Conservation (phyloP, 768 basidiomycete genomes). For the Paxillus rubicundulus region DNA sequence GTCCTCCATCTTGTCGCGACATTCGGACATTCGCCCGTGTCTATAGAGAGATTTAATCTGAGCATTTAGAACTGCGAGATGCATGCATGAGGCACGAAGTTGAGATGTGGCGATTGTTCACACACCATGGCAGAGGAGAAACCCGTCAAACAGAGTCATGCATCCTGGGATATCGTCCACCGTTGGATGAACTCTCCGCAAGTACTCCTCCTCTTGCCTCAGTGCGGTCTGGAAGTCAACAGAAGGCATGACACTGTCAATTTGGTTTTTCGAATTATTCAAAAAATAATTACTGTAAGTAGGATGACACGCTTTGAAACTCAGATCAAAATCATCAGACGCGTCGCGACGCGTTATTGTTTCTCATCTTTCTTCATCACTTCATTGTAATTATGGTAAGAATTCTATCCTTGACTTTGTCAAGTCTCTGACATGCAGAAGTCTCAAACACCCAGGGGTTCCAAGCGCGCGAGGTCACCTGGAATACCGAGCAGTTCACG, state of each 20-base stretch:
- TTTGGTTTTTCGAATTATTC: background rate
- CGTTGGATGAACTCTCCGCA: conserved; percentile 67
- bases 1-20: conserved; percentile 77
- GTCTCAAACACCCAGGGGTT: conserved; percentile 49
- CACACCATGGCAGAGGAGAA: conserved; percentile 67
- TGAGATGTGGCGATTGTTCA: conserved; percentile 1
- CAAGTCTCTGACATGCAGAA: conserved; percentile 9
- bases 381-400: conserved; percentile 39
- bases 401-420: background rate
- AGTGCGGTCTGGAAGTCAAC: conserved; percentile 55
- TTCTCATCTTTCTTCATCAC: conserved; percentile 10
- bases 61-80: conserved; percentile 60
- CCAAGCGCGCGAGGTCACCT: conserved; percentile 62
- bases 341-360: conserved; percentile 47
- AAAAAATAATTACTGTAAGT: conserved; percentile 1
- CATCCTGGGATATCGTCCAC: conserved; percentile 81
- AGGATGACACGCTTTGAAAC: conserved; percentile 40
- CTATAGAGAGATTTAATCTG: conserved; percentile 88
- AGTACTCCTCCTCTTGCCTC: conserved; percentile 65
- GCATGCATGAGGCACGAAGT: conserved; percentile 10
- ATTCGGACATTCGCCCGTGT: conserved; percentile 71
- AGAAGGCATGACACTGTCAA: conserved; percentile 31
- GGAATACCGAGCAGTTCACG: conserved; percentile 50
- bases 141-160: conserved; percentile 69
- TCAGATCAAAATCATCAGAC: conserved; percentile 38